These are phyloP conservation scores for Penicillium rolfsii DNA, from an alignment of 2,329 filamentous ascomycete species.

Conservation along the genomic window DNA sequence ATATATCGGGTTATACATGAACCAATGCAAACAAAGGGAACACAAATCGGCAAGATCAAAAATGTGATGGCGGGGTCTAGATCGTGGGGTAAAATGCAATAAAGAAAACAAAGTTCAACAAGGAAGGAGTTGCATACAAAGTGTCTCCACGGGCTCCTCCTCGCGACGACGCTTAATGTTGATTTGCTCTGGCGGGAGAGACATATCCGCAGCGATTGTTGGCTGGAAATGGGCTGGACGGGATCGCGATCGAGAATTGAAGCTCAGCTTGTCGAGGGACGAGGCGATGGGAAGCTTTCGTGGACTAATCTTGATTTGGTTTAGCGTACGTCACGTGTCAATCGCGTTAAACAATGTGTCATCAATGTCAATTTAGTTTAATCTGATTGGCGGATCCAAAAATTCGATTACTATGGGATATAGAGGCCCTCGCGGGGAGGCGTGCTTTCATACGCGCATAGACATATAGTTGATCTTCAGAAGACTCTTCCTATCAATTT, in stretches of 20 bases:
- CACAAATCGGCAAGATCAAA: not conserved
- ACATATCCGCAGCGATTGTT: constrained; percentile 36
- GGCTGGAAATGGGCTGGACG: not conserved
- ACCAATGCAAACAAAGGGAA: constrained; percentile 16
- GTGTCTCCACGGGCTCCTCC: constrained; percentile 59
- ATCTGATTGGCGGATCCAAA: too few relatives aligned
- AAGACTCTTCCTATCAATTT: too few relatives aligned
- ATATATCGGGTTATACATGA: not conserved
- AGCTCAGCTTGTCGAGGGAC: constrained; percentile 5
- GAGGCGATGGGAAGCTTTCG: constrained; percentile 2
- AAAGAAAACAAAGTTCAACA: constrained; percentile 14
- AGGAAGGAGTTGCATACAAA: constrained; percentile 46
- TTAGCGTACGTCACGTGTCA: constrained; percentile 10
- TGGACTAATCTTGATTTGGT: constrained; percentile 9
- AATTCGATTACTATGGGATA: too few relatives aligned
- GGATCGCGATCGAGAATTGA: constrained; percentile 13
- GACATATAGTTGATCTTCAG: too few relatives aligned
- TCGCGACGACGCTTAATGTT: constrained; percentile 61
- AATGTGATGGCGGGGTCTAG: constrained; percentile 24
- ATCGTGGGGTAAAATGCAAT: constrained; percentile 18
- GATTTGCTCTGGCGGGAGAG: constrained; percentile 54
- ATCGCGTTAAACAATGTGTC: too few relatives aligned
- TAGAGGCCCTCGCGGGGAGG: too few relatives aligned
- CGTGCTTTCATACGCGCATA: too few relatives aligned
- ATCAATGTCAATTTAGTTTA: too few relatives aligned